Evolutionary conservation across 805 yeast species (phyloP), one percentile per base, ranked within the genome.

Genomic region (Yarrowia divulgata): DNA sequence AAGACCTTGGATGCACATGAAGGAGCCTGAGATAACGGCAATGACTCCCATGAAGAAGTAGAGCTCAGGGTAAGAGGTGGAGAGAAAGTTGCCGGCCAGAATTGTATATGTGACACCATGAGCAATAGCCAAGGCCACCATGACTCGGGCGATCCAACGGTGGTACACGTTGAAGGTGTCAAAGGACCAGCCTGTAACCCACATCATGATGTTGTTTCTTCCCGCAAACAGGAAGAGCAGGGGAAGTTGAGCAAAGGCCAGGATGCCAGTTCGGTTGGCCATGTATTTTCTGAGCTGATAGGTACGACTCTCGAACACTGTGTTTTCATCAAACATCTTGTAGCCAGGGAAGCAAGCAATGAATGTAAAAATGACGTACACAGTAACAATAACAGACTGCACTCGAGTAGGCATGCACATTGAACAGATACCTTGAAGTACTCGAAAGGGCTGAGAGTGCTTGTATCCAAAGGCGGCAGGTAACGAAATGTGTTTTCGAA

Each of bases 131-230:
- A 82, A 76, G 1, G 81, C 69, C 40, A 79, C 75, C 3, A 81
- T 75, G 14, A 82, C 75, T 71, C 90, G 80, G 0, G 87, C 82
- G 16, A 86, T 71, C 80, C 89, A 87, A 67, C 78, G 70, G 77
- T 91, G 97, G 73, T 84, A 86, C 37, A 82, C 78, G 72, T 87
- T 81, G 78, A 90, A 90, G 0, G 89, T 82, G 14, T 87, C 78
- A 73, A 84, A 88, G 0, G 87, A 77, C 80, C 90, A 82, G 2
- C 93, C 91, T 0, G 93, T 84, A 13, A 89, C 67, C 73, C 78
- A 78, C 71, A 84, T 84, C 73, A 90, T 79, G 29, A 90, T 86
- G 75, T 89, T 90, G 75, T 90, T 90, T 73, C 95, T 81, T 45
- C 89, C 88, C 6, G 91, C 91, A 77, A 90, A 77, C 46, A 77